Base-by-base conservation (phyloP, 2,329 filamentous ascomycete species). In the Lachnellula willkommii region DNA sequence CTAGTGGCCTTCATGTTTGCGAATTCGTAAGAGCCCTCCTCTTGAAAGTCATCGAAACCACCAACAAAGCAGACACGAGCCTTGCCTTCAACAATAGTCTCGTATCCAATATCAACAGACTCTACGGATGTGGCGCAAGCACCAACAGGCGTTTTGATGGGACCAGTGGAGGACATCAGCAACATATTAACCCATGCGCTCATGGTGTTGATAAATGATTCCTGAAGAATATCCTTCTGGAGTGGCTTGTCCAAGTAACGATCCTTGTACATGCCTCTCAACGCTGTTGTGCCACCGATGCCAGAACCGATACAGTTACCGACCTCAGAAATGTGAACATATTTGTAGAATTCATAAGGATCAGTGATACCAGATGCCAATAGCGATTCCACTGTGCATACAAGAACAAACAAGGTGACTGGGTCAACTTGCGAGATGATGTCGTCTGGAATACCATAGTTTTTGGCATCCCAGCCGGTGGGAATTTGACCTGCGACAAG, bases 131-230 rank as follows among this genome's bases (percentile, higher is more conserved):
- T 99, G 56, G 94, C 94, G 71, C 94, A 99, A 69, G 94, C 94
- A 78, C 93, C 94, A 51, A 97, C 94, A 3, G 94, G 94, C 0
- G 95, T 97, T 81, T 97, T 96, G 81, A 99, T 97, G 43, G 94
- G 90, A 65, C 94, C 94, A 52, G 94, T 97, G 5, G 94, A 97
- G 4, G 94, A 99, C 62, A 99, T 79, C 62, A 99, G 79, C 75
- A 99, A 79, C 94, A 99, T 99, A 80, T 99, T 99, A 56, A 99
- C 92, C 94, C 94, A 99, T 15, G 94, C 94, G 66, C 90, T 88
- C 93, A 99, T 99, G 54, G 94, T 99, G 81, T 99, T 99, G 82
- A 99, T 97, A 80, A 99, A 99, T 12, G 94, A 97, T 76, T 99
- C 94, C 71, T 99, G 95, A 14, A 99, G 82, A 71, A 99, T 96